Base-by-base conservation (phyloP, 441 rosid species). In the Arabidopsis hybrid region DNA sequence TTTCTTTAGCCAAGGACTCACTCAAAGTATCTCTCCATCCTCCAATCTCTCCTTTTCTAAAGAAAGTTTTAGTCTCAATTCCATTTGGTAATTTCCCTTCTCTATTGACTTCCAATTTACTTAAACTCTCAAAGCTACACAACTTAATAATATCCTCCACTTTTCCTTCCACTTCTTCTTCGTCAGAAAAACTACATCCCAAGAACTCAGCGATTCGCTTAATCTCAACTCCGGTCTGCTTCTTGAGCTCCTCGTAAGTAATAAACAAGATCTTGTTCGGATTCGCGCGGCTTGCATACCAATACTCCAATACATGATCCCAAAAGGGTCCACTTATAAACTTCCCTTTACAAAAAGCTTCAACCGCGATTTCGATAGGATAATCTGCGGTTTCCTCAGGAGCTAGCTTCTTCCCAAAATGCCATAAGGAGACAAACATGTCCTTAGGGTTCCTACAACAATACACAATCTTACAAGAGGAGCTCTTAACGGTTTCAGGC, bases 401-500 rank as follows among this genome's bases (percentile, higher is more conserved):
- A 47, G 78, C 83, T 40, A 84, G 16, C 65, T 77, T 85, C 80
- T 84, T 88, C 34, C 85, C 66, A 76, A 84, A 84, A 60, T 89
- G 95, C 93, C 93, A 87, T 4, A 85, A 69, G 3, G 97, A 88
- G 10, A 88, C 87, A 62, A 91, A 83, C 55, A 72, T 84, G 80
- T 89, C 97, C 74, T 88, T 89, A 2, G 95, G 97, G 75, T 91
- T 83, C 74, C 93, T 79, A 12, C 90, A 82, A 46, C 88, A 61
- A 64, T 87, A 89, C 34, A 89, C 85, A n/a, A 89, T 49, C 84
- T 87, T 87, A 77, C 89, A 86, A 6, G 72, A 71, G 0, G 84
- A 79, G 50, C 62, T 70, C 62, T 56, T 78, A 8, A 83, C 63
- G 0, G 93, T 85, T 0, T 53, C 47, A 0, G 91, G 93, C 12